Percentiles rank a stretch among this genome's conserved stretches.
phyloP scores from a whole-genome alignment of 208 protist species.

The Plasmodiophora brassicae region DNA sequence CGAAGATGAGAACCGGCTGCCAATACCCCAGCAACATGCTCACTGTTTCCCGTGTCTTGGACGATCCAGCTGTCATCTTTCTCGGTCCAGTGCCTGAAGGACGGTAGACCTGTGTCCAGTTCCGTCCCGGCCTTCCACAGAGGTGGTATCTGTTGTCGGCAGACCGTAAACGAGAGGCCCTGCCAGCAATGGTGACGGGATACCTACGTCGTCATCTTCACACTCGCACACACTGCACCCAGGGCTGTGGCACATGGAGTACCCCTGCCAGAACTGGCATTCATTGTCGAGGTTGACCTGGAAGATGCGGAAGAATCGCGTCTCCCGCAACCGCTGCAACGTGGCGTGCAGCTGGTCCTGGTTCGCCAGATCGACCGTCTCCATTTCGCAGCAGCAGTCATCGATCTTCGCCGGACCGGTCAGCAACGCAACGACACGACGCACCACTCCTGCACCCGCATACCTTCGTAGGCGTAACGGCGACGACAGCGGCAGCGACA shows the following conservation, averaged over 20 bases:
- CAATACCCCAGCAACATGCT: background rate
- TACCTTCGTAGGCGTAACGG: no score
- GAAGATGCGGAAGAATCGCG: slow-evolving; percentile 15
- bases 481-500: no score
- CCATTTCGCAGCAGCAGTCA: slow-evolving; percentile 27
- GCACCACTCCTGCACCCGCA: no score
- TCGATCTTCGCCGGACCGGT: no score
- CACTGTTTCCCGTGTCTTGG: slow-evolving; percentile 21
- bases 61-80: slow-evolving; percentile 9
- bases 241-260: background rate
- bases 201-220: background rate
- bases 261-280: background rate
- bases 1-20: background rate
- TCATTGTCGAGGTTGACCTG: slow-evolving; percentile 16
- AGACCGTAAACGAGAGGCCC: background rate
- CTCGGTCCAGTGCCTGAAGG: background rate
- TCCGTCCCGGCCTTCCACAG: background rate
- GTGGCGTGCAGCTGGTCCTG: background rate
- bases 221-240: slow-evolving; percentile 1
- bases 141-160: background rate
- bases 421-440: no score
- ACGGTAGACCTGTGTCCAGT: background rate
- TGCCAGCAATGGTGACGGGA: background rate
- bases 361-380: background rate
- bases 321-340: background rate